Percentiles rank a stretch among this genome's conserved stretches.
phyloP scores from a whole-genome alignment of 2,329 filamentous ascomycete genomes.

The Metarhizium anisopliae region DNA sequence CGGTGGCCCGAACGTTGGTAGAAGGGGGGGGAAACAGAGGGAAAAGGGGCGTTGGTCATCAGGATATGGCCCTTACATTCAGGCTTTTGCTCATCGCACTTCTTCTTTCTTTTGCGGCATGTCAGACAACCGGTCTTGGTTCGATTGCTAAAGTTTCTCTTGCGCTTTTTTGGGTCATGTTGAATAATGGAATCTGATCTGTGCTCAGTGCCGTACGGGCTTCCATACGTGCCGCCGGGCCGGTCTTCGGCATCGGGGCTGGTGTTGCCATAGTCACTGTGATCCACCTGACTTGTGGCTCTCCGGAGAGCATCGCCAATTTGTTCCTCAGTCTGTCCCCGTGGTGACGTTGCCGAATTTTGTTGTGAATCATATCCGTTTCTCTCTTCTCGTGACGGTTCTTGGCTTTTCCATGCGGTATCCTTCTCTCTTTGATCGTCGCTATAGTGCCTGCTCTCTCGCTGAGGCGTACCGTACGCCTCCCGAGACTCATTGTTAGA shows the following conservation, averaged over 20 bases:
- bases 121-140: conserved; percentile 96
- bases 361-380: conserved; percentile 36
- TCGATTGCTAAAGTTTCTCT: conserved; percentile 83
- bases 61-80: conserved; percentile 56
- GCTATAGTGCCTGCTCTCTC: conserved; percentile 35
- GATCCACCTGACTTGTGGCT: conserved; percentile 35
- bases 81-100: conserved; percentile 91
- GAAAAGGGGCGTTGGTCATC: neutral
- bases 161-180: conserved; percentile 59
- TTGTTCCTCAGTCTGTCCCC: conserved; percentile 42
- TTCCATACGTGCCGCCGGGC: conserved; percentile 29
- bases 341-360: conserved; percentile 34
- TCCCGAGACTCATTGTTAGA: conserved; percentile 31
- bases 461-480: conserved; percentile 30
- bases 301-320: conserved; percentile 35
- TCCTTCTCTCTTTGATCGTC: conserved; percentile 41
- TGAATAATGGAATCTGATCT: conserved; percentile 41
- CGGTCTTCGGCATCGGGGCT: conserved; percentile 46
- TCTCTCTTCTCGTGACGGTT: conserved; percentile 38
- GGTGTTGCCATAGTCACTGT: conserved; percentile 41
- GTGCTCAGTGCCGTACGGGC: conserved; percentile 38
- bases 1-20: neutral
- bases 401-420: conserved; percentile 36
- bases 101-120: conserved; percentile 89
- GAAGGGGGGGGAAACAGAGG: neutral